Conservation (phyloP, 352 stramenopile genomes). For the Phytophthora multivora region DNA sequence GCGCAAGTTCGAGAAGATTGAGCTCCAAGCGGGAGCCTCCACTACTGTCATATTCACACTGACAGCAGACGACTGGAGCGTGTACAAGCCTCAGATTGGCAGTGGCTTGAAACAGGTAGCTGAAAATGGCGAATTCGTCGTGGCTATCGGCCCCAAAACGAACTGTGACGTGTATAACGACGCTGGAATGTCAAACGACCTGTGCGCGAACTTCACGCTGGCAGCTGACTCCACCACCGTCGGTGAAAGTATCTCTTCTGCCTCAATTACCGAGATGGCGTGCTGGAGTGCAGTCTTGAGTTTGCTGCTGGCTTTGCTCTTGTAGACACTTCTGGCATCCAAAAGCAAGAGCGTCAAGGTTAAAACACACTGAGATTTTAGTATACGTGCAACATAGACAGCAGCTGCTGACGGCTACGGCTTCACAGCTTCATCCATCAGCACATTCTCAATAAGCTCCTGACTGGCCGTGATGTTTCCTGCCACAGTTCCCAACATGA, state of each 20-base stretch:
- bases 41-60: constrained; percentile 44
- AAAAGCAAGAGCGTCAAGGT: neutral
- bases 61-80: constrained; percentile 55
- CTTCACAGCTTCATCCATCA: constrained; percentile 41
- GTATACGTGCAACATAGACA: constrained; percentile 1
- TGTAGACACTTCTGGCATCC: neutral
- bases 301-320: neutral
- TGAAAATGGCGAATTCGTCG: constrained; percentile 68
- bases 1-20: constrained; percentile 78
- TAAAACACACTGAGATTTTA: constrained; percentile 7
- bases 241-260: constrained; percentile 16
- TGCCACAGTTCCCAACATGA: constrained; percentile 55
- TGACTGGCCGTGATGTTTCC: constrained; percentile 55
- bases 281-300: constrained; percentile 15
- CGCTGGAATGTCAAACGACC: constrained; percentile 26
- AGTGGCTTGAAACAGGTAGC: constrained; percentile 54
- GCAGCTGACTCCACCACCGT: constrained; percentile 10
- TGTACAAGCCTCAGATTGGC: constrained; percentile 63
- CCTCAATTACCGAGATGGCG: constrained; percentile 1
- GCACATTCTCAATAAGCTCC: constrained; percentile 62
- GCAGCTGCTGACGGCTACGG: neutral
- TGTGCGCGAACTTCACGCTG: constrained; percentile 53
- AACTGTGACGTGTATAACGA: constrained; percentile 72
- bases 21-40: constrained; percentile 39
- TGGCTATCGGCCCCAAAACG: constrained; percentile 63